Evolutionary conservation across 1,139 yeast species (phyloP), one percentile per base, ranked within the genome.

Genomic region (Zhuliangozyma parablackwelliae): DNA sequence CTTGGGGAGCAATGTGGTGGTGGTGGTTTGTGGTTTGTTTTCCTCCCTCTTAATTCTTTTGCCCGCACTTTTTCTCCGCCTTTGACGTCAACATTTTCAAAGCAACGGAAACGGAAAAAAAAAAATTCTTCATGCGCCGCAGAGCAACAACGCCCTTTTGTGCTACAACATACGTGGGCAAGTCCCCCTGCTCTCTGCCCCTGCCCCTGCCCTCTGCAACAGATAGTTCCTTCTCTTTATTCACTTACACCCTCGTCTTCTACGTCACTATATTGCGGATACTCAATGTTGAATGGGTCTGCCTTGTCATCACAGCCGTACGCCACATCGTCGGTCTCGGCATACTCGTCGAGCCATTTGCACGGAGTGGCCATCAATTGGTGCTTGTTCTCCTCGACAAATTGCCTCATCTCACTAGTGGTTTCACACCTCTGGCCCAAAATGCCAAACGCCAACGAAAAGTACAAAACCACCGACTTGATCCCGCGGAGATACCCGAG

Each of bases 401-500:
- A 35, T 7, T 43, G 37, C 16, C 44, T 24, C 46, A 43, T 43
- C 6, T 36, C 37, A 2, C 29, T 28, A 3, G 39, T 33, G 26
- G 29, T 46, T 50, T 32, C 49, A 2, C 36, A 29, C 10, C 48
- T 38, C 2, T 58, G 60, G 2, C 79, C 69, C 34, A 80, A 52
- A 29, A 72, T 63, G 34, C 62, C 57, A 63, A 78, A 82, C 44
- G 82, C 72, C 28, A 63, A 47, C 47, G 67, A 64, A 46, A 87
- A 80, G 54, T 88, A 87, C 38, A 65, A 67, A 21, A 74, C 72
- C 36, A 94, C 66, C 11, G 94, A 79, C 32, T 66, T 62, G 32
- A 94, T 59, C 0, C 99, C 99, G 32, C 92, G 72, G 33, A 90
- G 63, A 57, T 88, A 94, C 1, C 99, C 99, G 46, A 63, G 57